Evolutionary conservation across 2,329 filamentous ascomycete species (phyloP).

Genomic region (Fusarium redolens): DNA sequence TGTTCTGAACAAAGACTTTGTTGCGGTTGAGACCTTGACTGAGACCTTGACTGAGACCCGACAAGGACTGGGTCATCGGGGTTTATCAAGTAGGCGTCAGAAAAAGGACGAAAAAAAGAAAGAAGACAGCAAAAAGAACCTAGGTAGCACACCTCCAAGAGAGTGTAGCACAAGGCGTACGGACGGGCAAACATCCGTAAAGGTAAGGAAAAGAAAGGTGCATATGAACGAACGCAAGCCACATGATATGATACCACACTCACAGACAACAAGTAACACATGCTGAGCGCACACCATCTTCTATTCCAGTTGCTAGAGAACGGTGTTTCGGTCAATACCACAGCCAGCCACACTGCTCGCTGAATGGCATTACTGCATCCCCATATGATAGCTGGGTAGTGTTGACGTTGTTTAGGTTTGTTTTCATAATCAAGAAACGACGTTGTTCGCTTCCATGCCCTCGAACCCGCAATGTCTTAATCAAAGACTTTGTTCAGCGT

Average conservation of each 20-base stretch:
- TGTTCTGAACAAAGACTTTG: background rate
- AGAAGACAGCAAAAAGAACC: background rate
- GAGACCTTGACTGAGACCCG: background rate
- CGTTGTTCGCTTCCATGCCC: background rate
- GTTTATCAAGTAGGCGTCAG: constrained; percentile 6
- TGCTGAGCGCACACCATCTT: constrained; percentile 3
- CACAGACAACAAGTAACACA: constrained; percentile 4
- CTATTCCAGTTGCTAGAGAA: background rate
- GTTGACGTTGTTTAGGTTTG: background rate
- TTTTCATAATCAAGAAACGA: background rate
- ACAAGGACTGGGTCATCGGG: constrained; percentile 17
- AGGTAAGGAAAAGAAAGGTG: constrained; percentile 14
- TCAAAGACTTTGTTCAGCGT: background rate
- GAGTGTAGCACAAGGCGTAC: background rate
- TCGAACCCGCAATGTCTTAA: background rate
- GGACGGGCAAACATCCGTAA: background rate
- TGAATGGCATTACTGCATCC: background rate
- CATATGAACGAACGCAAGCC: constrained; percentile 20
- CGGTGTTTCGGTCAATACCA: background rate
- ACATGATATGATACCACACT: constrained; percentile 4
- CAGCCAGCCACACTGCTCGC: constrained; percentile 5
- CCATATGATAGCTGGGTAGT: background rate
- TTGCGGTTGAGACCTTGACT: constrained; percentile 9
- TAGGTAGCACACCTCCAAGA: background rate
- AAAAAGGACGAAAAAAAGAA: background rate